phyloP scores from a whole-genome alignment of 441 rosid species.

The Kokia cookei region DNA sequence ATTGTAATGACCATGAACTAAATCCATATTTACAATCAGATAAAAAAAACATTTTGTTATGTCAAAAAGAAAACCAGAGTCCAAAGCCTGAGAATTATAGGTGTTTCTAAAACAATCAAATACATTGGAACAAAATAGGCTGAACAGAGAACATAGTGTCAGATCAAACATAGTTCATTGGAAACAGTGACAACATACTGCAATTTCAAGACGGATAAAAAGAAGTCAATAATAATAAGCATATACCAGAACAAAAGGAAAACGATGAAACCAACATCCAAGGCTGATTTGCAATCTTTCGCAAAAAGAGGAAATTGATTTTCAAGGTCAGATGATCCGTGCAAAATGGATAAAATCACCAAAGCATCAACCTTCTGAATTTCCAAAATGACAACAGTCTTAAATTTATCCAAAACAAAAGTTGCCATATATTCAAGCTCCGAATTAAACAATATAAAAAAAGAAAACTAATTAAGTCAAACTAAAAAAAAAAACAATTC shows the following conservation, averaged over 20 bases:
- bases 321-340: conserved; percentile 1
- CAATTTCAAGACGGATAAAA: neutral
- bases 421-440: neutral
- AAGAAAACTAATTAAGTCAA: neutral
- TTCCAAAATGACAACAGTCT: conserved; percentile 3
- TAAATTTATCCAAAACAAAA: neutral
- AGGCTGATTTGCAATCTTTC: neutral
- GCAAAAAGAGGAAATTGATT: neutral
- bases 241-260: neutral
- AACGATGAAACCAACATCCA: neutral
- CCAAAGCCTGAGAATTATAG: neutral
- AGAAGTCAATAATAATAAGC: neutral
- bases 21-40: neutral
- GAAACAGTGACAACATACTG: neutral
- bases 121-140: neutral
- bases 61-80: neutral
- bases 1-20: neutral
- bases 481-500: neutral
- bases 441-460: neutral
- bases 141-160: neutral
- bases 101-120: neutral
- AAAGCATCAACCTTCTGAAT: neutral
- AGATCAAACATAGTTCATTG: neutral
- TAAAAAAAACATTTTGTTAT: neutral
- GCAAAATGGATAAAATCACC: neutral